phyloP scores from a whole-genome alignment of 1,284 basidiomycete genomes.

The Apiotrichum gamsii region DNA sequence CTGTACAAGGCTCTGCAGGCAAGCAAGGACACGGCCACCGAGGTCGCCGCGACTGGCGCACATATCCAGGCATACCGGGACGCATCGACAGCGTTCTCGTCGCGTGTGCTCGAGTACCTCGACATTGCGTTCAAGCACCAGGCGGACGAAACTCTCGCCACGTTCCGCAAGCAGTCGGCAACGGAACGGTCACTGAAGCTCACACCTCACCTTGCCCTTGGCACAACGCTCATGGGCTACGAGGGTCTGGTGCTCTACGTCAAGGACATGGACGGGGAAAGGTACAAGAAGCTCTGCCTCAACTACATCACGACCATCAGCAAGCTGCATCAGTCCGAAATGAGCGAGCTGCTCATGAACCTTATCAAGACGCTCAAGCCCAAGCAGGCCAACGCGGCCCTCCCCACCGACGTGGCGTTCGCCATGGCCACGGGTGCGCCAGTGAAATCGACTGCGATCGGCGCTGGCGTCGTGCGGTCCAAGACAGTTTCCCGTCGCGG shows the following conservation, averaged over 20 bases:
- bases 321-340: constrained; percentile 70
- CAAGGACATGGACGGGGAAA: constrained; percentile 84
- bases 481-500: constrained; percentile 60
- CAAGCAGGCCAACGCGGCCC: constrained; percentile 3
- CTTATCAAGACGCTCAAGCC: constrained; percentile 60
- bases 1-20: constrained; percentile 95
- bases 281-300: constrained; percentile 78
- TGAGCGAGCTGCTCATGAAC: constrained; percentile 62
- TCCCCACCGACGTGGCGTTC: constrained; percentile 20
- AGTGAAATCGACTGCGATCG: constrained; percentile 2
- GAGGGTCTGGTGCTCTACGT: constrained; percentile 85
- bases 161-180: constrained; percentile 27
- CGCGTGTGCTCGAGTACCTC: constrained; percentile 79
- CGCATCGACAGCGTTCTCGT: constrained; percentile 84
- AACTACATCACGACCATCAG: constrained; percentile 80
- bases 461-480: constrained; percentile 57
- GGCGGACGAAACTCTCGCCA: constrained; percentile 45
- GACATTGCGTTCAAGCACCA: constrained; percentile 81
- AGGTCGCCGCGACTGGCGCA: constrained; percentile 92
- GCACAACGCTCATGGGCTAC: constrained; percentile 77
- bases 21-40: constrained; percentile 65
- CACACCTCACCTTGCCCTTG: constrained; percentile 63
- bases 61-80: constrained; percentile 81
- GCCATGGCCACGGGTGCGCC: constrained; percentile 1
- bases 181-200: constrained; percentile 44